Percentiles rank a stretch among this genome's conserved stretches.
These are phyloP conservation scores for Penicillium italicum DNA, from an alignment of 2,329 filamentous ascomycete species.

Conservation along the genomic window DNA sequence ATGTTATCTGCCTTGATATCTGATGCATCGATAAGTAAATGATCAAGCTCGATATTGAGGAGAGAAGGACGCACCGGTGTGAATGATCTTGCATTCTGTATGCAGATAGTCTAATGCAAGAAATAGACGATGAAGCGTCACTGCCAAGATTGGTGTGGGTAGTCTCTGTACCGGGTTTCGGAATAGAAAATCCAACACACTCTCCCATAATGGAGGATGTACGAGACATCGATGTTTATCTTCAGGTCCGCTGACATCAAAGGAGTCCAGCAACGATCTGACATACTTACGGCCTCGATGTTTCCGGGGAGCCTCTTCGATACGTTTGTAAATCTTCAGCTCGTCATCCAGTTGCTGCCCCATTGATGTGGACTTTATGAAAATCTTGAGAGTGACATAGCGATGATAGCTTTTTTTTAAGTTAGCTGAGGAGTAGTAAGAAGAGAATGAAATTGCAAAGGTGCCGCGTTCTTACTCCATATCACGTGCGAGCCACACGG, in stretches of 20 bases:
- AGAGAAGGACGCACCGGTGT: constrained; percentile 1
- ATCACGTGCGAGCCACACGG: constrained; percentile 38
- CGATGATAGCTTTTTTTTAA: constrained; percentile 18
- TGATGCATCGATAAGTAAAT: constrained; percentile 13
- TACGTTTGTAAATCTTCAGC: constrained; percentile 44
- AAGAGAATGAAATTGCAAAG: not conserved
- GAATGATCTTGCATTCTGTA: constrained; percentile 13
- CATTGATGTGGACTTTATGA: constrained; percentile 27
- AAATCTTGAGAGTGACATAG: constrained; percentile 34
- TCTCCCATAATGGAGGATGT: constrained; percentile 46
- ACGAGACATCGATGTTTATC: constrained; percentile 38
- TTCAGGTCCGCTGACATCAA: constrained; percentile 30
- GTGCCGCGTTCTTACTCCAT: constrained; percentile 24
- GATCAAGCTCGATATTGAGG: not conserved
- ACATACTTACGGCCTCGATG: constrained; percentile 33
- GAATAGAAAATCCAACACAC: constrained; percentile 37
- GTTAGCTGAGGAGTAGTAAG: not conserved
- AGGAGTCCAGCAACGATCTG: constrained; percentile 27
- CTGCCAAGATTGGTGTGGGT: constrained; percentile 10
- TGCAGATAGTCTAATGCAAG: constrained; percentile 15
- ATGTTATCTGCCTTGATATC: constrained; percentile 50
- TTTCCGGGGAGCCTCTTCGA: constrained; percentile 23
- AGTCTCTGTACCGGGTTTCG: constrained; percentile 42
- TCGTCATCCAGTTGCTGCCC: constrained; percentile 37
- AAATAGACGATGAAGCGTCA: constrained; percentile 13